phyloP scores from a whole-genome alignment of 352 stramenopile species.

The Pythium grandisporangium region DNA sequence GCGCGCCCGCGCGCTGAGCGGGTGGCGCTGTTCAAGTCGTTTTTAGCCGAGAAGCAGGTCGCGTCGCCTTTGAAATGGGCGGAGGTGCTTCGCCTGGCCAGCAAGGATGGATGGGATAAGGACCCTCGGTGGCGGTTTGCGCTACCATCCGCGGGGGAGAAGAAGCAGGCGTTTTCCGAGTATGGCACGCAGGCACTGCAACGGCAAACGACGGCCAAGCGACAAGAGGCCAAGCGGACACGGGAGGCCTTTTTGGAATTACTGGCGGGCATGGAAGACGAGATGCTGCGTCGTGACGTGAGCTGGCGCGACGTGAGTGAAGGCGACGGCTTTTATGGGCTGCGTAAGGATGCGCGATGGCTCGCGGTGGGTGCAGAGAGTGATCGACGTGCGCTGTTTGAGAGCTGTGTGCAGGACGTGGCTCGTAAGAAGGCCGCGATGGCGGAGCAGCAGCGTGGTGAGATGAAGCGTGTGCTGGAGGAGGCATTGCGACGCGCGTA shows the following conservation, averaged over 20 bases:
- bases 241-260: slow-evolving; percentile 73
- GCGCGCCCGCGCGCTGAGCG: slow-evolving; percentile 39
- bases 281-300: slow-evolving; percentile 10
- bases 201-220: slow-evolving; percentile 51
- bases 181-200: slow-evolving; percentile 74
- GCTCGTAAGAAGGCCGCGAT: slow-evolving; percentile 40
- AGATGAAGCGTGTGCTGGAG: slow-evolving; percentile 30
- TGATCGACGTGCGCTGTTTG: slow-evolving; percentile 65
- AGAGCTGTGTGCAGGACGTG: slow-evolving; percentile 53
- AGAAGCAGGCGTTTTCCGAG: slow-evolving; percentile 80
- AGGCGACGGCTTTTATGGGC: slow-evolving; percentile 35
- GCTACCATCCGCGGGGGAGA: slow-evolving; percentile 55
- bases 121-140: slow-evolving; percentile 66
- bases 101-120: slow-evolving; percentile 41
- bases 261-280: slow-evolving; percentile 36
- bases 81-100: slow-evolving; percentile 48
- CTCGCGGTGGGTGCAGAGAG: slow-evolving; percentile 43
- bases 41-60: slow-evolving; percentile 65
- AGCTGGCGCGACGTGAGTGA: slow-evolving; percentile 41
- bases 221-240: slow-evolving; percentile 55
- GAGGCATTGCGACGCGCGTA: slow-evolving; percentile 16
- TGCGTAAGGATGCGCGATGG: slow-evolving; percentile 63
- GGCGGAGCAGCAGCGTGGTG: slow-evolving; percentile 26
- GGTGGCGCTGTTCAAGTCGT: slow-evolving; percentile 55
- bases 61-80: slow-evolving; percentile 63